Conservation (phyloP, 2,329 filamentous ascomycete species). For the Penicillium sp. region DNA sequence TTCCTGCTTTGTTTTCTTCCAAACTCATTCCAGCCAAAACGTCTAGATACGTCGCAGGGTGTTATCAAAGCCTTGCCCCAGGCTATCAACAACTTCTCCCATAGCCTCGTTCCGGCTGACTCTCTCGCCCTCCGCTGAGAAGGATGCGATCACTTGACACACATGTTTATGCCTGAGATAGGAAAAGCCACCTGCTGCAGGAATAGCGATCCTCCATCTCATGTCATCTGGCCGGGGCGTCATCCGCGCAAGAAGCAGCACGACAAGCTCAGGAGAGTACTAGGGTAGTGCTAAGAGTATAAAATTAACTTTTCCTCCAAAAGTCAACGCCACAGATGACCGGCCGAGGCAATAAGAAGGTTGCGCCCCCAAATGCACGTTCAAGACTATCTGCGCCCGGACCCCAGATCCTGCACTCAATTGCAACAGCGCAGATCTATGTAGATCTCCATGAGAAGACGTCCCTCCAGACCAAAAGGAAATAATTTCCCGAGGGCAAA, state of each 20-base stretch:
- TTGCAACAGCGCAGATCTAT: conserved; percentile 18
- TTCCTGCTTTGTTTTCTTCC: neutral
- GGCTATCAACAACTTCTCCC: neutral
- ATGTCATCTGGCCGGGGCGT: neutral
- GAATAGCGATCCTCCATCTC: neutral
- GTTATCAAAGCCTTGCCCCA: neutral
- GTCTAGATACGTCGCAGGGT: neutral
- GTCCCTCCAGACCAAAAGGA: conserved; percentile 1
- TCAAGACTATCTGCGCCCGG: conserved; percentile 1
- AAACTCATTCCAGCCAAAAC: neutral
- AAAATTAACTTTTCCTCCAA: neutral
- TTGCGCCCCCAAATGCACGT: conserved; percentile 11
- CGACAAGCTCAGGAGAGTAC: neutral
- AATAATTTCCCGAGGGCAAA: conserved; percentile 18
- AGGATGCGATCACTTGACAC: neutral
- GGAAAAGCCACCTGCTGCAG: neutral
- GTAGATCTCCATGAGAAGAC: conserved; percentile 11
- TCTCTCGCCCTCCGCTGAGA: neutral
- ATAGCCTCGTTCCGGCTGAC: neutral
- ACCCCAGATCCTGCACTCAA: conserved; percentile 15
- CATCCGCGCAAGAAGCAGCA: neutral
- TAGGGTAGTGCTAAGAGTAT: neutral
- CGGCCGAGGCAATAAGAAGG: conserved; percentile 5
- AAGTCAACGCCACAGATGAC: neutral
- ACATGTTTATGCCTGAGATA: neutral